Conservation (phyloP, 1,284 basidiomycete genomes). For the Ustilago trichophora region DNA sequence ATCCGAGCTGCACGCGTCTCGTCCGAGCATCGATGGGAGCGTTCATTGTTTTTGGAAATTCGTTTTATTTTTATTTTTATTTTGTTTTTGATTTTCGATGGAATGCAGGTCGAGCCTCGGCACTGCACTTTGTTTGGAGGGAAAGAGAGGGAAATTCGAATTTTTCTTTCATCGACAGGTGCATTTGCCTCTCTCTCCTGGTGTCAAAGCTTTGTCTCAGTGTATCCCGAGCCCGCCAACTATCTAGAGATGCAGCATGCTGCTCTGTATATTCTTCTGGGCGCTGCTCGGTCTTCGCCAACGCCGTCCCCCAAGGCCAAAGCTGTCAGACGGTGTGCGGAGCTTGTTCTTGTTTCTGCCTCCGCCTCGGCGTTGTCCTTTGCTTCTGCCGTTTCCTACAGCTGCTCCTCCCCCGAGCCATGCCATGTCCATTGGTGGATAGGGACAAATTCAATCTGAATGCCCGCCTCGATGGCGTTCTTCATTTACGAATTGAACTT, state of each 20-base stretch:
- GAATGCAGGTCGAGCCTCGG: slow-evolving; percentile 3
- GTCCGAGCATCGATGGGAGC: slow-evolving; percentile 7
- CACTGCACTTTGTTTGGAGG: too few species aligned
- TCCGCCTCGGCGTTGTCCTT: slow-evolving; percentile 25
- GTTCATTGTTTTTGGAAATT: too few species aligned
- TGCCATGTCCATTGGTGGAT: too few species aligned
- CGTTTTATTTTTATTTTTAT: not conserved
- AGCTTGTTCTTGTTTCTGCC: slow-evolving; percentile 8
- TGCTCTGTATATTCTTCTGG: too few species aligned
- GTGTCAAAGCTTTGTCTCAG: not conserved
- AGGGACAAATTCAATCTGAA: not conserved
- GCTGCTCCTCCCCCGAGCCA: too few species aligned
- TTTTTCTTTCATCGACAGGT: slow-evolving; percentile 14
- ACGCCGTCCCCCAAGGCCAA: too few species aligned
- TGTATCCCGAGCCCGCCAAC: too few species aligned
- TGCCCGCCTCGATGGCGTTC: slow-evolving; percentile 36
- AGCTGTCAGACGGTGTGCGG: slow-evolving; percentile 21
- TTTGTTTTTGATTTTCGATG: too few species aligned
- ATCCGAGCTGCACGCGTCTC: slow-evolving; percentile 22
- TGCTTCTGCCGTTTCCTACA: not conserved
- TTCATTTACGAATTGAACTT: too few species aligned
- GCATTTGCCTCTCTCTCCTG: slow-evolving; percentile 9
- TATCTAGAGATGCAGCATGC: too few species aligned
- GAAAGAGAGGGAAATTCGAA: slow-evolving; percentile 20
- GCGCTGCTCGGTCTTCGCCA: slow-evolving; percentile 12